Conservation (phyloP, 176 grass and related monocot species). For the Secale cereale region DNA sequence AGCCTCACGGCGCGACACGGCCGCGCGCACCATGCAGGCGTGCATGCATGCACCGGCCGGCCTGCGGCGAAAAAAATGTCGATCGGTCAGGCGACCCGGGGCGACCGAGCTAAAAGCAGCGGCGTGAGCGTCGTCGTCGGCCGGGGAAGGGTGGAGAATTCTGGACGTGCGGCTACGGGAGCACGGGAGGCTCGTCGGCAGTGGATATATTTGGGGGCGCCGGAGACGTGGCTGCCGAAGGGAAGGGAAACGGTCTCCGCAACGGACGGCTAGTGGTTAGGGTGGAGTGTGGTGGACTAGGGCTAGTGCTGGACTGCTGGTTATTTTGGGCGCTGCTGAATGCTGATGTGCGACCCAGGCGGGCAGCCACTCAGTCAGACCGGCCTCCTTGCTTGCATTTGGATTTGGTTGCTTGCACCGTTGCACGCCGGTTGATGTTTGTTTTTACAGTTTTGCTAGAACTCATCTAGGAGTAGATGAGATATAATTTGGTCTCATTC, state of each 20-base stretch:
- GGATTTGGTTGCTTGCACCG: background rate
- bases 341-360: background rate
- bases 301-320: too few relatives aligned
- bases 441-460: too few relatives aligned
- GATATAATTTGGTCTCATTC: too few relatives aligned
- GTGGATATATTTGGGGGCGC: conserved; percentile 14
- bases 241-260: background rate
- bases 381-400: background rate
- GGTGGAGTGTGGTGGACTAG: background rate
- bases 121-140: background rate
- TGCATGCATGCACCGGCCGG: background rate
- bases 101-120: background rate
- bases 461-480: too few relatives aligned
- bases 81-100: background rate
- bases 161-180: background rate
- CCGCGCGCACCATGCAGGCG: background rate
- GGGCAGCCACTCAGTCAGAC: background rate
- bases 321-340: background rate
- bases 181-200: background rate
- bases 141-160: background rate
- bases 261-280: background rate
- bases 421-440: background rate
- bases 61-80: background rate
- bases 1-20: background rate
- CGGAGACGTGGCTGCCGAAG: background rate